Base-by-base conservation (phyloP, 768 basidiomycete genomes). In the Amylocystis lapponica region DNA sequence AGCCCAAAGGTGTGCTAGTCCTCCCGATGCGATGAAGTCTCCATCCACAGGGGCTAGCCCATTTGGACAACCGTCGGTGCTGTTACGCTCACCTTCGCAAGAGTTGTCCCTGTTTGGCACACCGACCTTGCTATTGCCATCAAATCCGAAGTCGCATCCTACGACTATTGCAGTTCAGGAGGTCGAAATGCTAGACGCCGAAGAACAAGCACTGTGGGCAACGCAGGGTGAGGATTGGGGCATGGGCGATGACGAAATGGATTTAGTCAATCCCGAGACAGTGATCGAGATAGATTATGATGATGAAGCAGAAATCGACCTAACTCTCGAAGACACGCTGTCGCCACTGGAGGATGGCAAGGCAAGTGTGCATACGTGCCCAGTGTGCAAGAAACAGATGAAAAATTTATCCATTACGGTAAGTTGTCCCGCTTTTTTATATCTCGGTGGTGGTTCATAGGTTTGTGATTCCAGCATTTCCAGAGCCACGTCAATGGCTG, bases 231-330 rank as follows among this genome's bases (percentile, higher is more conserved):
- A 74, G 25, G 78, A 79, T 6, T 89, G 87, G 86, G 76, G 68
- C 32, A 79, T 67, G 53, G 85, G 78, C 10, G 87, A 90, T 51
- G 89, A 91, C 50, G 89, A 83, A 59, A 59, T 72, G 6, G 62
- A 59, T 45, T 51, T 61, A 16, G 55, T 65, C 42, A 62, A 63
- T n/a, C 56, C 62, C 33, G 54, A 56, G 25, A 40, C 31, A 25
- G 39, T 22, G 54, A 57, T 43, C 43, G 54, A 36, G 48, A 34
- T 19, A 30, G 64, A 61, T 14, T 57, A 65, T 12, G 54, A 50
- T 9, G 55, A 54, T 11, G 64, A 63, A 16, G 53, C 56, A 27
- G 52, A 55, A 20, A 50, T 56, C 4, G 59, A 61, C 19, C 51
- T 62, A 10, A 55, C 44, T 2, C 43, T 58, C 13, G 58, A 48